phyloP scores from a whole-genome alignment of 2,329 filamentous ascomycete genomes.

The Chrysoporthe deuterocubensis region DNA sequence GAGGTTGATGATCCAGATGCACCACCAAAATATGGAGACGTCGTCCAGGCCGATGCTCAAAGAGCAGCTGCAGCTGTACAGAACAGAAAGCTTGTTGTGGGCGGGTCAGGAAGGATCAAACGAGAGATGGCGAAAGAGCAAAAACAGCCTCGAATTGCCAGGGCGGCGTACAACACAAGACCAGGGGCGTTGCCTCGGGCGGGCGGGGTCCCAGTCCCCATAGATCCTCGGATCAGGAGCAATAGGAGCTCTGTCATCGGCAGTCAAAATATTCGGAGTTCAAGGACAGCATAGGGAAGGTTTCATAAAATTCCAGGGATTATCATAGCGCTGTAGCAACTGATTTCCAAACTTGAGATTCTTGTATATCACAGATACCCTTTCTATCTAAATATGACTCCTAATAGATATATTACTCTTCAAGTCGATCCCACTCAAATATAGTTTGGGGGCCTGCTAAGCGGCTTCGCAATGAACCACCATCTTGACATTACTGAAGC shows the following conservation, averaged over 20 bases:
- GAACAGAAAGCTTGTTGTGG: slow-evolving; percentile 15
- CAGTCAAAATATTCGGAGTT: slow-evolving; percentile 14
- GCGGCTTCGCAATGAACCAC: too few relatives aligned
- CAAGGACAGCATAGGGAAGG: slow-evolving; percentile 10
- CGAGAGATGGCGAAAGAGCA: slow-evolving; percentile 1
- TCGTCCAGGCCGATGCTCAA: slow-evolving; percentile 13
- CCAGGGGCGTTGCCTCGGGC: neutral
- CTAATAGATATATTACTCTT: neutral
- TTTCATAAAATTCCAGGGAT: neutral
- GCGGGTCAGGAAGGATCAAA: slow-evolving; percentile 15
- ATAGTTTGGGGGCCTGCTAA: neutral
- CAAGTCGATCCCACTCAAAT: neutral
- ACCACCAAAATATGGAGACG: slow-evolving; percentile 20
- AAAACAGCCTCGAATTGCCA: neutral
- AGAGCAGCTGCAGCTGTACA: neutral
- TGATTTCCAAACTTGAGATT: neutral
- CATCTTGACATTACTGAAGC: too few relatives aligned
- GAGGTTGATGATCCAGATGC: slow-evolving; percentile 13
- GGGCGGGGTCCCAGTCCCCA: neutral
- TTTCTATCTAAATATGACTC: neutral
- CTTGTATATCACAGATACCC: neutral
- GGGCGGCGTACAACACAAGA: neutral
- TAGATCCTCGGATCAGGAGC: slow-evolving; percentile 12
- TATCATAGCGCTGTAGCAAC: slow-evolving; percentile 5
- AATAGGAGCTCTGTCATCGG: slow-evolving; percentile 4